phyloP scores from a whole-genome alignment of 169 alveolate species.

The Condylostoma magnum region DNA sequence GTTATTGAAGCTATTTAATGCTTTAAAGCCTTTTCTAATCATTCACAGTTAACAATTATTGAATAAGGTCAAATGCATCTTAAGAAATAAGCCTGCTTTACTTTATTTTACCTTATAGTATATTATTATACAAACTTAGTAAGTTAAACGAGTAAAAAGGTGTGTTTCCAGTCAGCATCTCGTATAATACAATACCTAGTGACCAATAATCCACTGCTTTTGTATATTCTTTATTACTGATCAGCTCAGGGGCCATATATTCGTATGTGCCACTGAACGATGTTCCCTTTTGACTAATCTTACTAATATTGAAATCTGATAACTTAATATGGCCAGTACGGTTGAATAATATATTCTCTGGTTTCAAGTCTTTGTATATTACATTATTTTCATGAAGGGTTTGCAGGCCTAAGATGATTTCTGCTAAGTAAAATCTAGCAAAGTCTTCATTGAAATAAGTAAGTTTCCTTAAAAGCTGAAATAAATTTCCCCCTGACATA shows the following conservation, averaged over 20 bases:
- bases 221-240: constrained; percentile 31
- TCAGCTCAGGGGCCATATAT: constrained; percentile 37
- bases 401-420: constrained; percentile 60
- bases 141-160: constrained; percentile 38
- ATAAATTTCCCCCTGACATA: constrained; percentile 72
- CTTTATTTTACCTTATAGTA: no score
- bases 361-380: constrained; percentile 73
- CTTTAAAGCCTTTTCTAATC: no score
- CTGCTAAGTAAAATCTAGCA: constrained; percentile 65
- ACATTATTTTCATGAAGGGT: constrained; percentile 50
- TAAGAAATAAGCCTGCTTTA: no score
- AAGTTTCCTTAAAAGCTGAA: constrained; percentile 37
- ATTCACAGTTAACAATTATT: no score
- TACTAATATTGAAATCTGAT: constrained; percentile 71
- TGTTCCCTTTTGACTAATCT: constrained; percentile 7
- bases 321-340: constrained; percentile 65
- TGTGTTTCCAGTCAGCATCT: constrained; percentile 51
- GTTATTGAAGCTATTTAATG: no score
- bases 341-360: constrained; percentile 71
- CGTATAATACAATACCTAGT: constrained; percentile 47
- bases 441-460: constrained; percentile 51
- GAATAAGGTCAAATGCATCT: no score
- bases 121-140: no score
- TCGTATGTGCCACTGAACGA: constrained; percentile 42
- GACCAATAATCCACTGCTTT: constrained; percentile 33